A percentile compares a stretch with the other conserved stretches of the same genome.
Conservation (phyloP, 2,329 filamentous ascomycete genomes). For the Colletotrichum orchidophilum region DNA sequence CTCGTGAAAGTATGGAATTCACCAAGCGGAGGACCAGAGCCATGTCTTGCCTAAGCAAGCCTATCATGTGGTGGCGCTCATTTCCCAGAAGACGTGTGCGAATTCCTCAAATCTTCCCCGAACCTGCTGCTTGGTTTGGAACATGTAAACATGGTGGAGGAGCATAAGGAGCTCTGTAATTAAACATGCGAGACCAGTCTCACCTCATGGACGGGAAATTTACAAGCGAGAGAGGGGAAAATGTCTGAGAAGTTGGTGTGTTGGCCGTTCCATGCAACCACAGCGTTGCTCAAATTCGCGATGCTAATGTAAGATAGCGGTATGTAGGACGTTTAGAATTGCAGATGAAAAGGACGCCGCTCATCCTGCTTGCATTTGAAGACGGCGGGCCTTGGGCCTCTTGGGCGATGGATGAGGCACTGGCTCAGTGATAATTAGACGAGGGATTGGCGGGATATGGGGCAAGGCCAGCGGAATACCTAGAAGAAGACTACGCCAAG, state of each 20-base stretch:
- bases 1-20: not conserved
- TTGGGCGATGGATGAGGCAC: not conserved
- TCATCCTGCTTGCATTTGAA: not conserved
- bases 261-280: not conserved
- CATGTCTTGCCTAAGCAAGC: not conserved
- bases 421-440: not conserved
- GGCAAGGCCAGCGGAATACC: not conserved
- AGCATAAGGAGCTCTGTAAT: constrained; percentile 6
- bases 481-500: not conserved
- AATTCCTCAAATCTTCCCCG: not conserved
- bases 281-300: not conserved
- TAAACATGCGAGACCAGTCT: constrained; percentile 28
- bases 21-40: not conserved
- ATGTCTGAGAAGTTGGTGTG: not conserved
- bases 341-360: constrained; percentile 11
- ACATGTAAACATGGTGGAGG: constrained; percentile 10
- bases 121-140: not conserved
- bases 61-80: not conserved
- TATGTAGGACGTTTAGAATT: not conserved
- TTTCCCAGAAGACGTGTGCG: constrained; percentile 14
- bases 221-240: not conserved
- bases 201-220: constrained; percentile 5
- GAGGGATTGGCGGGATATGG: constrained; percentile 18
- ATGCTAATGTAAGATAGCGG: not conserved
- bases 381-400: not conserved